A percentile compares a stretch with the other conserved stretches of the same genome.
Conservation (phyloP, 202 grass and related monocot species). For the Dendrocalamus latiflorus region DNA sequence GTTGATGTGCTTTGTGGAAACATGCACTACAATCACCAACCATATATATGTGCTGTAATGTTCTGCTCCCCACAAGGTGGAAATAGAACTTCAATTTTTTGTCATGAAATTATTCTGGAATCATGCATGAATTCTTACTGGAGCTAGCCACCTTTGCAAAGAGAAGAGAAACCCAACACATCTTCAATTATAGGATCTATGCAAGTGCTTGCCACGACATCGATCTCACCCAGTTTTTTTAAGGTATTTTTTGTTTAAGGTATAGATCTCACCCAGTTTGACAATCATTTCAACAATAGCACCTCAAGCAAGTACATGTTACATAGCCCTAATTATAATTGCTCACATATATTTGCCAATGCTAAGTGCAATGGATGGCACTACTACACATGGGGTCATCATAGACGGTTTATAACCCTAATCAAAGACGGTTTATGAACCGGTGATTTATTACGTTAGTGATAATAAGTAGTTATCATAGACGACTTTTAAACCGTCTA, state of each 20-base stretch:
- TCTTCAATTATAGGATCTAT: not conserved
- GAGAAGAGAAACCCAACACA: slow-evolving; percentile 7
- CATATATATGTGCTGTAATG: not conserved
- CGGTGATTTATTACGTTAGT: no score
- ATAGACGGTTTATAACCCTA: no score
- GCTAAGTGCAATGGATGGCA: not conserved
- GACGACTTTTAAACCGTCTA: no score
- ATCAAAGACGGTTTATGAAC: no score
- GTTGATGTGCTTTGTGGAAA: slow-evolving; percentile 34
- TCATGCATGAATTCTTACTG: slow-evolving; percentile 16
- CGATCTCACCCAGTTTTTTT: no score
- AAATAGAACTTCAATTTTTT: not conserved
- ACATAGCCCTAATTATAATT: not conserved
- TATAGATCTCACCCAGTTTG: slow-evolving; percentile 11
- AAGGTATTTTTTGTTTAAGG: no score
- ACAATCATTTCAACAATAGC: slow-evolving; percentile 8
- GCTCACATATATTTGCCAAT: not conserved
- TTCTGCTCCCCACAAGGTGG: slow-evolving; percentile 47
- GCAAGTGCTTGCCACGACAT: slow-evolving; percentile 38
- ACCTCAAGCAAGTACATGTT: not conserved
- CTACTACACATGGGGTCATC: no score
- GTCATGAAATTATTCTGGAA: slow-evolving; percentile 1
- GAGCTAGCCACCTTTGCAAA: slow-evolving; percentile 1
- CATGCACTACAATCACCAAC: slow-evolving; percentile 35
- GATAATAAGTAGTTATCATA: no score